These are phyloP conservation scores for Populus hybrid DNA, from an alignment of 441 rosid species.

Conservation along the genomic window DNA sequence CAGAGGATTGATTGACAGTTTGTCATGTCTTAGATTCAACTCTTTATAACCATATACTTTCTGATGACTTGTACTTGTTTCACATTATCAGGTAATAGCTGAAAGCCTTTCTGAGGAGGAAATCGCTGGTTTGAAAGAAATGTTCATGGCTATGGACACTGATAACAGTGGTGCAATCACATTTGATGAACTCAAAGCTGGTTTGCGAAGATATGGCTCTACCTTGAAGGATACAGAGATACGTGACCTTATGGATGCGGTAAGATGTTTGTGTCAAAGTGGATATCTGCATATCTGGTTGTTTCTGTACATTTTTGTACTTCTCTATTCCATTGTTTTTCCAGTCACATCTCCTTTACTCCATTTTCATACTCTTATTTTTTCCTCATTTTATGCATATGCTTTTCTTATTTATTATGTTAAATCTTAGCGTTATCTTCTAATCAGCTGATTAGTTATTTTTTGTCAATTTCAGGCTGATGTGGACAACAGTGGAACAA, in stretches of 20 bases:
- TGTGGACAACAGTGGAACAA: constrained; percentile 95
- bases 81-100: constrained; percentile 77
- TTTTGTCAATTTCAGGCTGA: constrained; percentile 65
- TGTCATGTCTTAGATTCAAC: not conserved
- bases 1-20: not conserved
- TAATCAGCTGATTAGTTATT: constrained; percentile 11
- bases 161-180: constrained; percentile 97
- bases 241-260: constrained; percentile 98
- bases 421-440: not conserved
- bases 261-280: constrained; percentile 26
- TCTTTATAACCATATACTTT: not conserved
- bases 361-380: not conserved
- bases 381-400: not conserved
- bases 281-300: not conserved
- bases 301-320: not conserved
- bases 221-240: constrained; percentile 96
- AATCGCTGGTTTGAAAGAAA: constrained; percentile 96
- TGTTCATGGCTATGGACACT: constrained; percentile 95
- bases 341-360: too few relatives aligned
- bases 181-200: constrained; percentile 98
- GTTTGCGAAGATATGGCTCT: constrained; percentile 93
- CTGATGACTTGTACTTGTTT: constrained; percentile 4
- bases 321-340: not conserved
- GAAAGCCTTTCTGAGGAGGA: constrained; percentile 99
- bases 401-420: not conserved